Conservation (phyloP, 1,284 basidiomycete species). For the Thecaphora frezii region DNA sequence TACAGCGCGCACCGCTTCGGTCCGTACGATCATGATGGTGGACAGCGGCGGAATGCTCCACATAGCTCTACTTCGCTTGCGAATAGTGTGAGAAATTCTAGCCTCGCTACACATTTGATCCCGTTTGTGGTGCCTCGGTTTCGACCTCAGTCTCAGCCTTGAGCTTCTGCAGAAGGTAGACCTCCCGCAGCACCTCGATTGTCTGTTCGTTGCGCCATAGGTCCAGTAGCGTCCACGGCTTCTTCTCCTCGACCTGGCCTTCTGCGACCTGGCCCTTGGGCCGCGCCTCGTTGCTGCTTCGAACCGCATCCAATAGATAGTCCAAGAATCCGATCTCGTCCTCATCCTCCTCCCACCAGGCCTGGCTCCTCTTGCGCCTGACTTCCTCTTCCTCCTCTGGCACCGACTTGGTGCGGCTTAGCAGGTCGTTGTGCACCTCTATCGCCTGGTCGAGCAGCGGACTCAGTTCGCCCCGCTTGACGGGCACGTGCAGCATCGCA, state of each 20-base stretch:
- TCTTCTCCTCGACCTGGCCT: neutral
- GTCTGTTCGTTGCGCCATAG: slow-evolving; percentile 4
- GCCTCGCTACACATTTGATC: too few species aligned
- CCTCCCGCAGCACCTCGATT: slow-evolving; percentile 15
- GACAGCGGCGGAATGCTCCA: too few species aligned
- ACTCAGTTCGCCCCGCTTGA: slow-evolving; percentile 5
- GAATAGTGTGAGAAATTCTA: too few species aligned
- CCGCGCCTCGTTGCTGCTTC: too few species aligned
- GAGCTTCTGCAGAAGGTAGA: slow-evolving; percentile 13
- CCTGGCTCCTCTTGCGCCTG: too few species aligned
- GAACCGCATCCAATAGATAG: too few species aligned
- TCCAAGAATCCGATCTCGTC: slow-evolving; percentile 9
- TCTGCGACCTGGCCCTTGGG: neutral
- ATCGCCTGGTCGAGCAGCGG: slow-evolving; percentile 16
- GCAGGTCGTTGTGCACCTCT: slow-evolving; percentile 22
- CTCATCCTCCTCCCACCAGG: neutral
- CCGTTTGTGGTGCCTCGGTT: too few species aligned
- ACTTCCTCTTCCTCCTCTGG: neutral
- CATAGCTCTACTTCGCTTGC: too few species aligned
- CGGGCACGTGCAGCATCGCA: slow-evolving; percentile 14
- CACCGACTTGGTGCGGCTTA: slow-evolving; percentile 10
- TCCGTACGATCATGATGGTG: too few species aligned
- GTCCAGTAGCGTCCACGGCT: neutral
- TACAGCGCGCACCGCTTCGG: too few species aligned
- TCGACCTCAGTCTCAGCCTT: neutral